These are phyloP conservation scores for Pseudodiploospora longispora DNA, from an alignment of 2,329 filamentous ascomycete genomes.

Conservation along the genomic window DNA sequence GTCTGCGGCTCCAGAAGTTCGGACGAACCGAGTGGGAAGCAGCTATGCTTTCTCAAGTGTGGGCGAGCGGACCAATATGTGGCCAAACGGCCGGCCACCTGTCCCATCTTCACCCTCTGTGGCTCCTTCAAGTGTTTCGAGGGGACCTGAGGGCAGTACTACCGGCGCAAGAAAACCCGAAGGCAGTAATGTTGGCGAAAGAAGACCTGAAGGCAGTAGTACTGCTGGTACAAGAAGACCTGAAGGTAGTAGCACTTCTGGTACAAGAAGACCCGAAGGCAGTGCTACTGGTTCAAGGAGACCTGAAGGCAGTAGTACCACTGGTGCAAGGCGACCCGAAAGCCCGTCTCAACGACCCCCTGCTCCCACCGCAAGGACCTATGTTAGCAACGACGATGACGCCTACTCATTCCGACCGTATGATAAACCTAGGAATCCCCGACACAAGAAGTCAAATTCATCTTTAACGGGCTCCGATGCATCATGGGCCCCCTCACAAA, in stretches of 20 bases:
- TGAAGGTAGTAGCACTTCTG: too few relatives aligned
- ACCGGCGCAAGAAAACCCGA: too few relatives aligned
- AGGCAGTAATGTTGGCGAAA: too few relatives aligned
- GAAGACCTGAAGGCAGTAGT: too few relatives aligned
- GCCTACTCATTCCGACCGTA: conserved; percentile 70
- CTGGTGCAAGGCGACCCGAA: conserved; percentile 3
- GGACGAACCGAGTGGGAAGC: conserved; percentile 32
- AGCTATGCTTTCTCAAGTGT: conserved; percentile 58
- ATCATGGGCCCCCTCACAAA: conserved; percentile 78
- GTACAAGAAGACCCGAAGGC: too few relatives aligned
- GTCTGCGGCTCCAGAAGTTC: conserved; percentile 14
- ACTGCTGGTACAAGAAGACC: too few relatives aligned
- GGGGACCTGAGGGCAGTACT: too few relatives aligned
- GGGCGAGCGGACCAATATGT: conserved; percentile 62
- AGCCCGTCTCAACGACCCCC: conserved; percentile 17
- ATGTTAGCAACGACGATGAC: conserved; percentile 55
- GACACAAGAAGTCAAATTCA: conserved; percentile 39
- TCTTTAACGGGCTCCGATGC: conserved; percentile 68
- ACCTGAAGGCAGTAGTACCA: too few relatives aligned
- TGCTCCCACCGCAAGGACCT: conserved; percentile 46
- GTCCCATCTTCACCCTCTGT: conserved; percentile 21
- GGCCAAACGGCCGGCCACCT: conserved; percentile 54
- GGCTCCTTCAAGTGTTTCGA: conserved; percentile 19
- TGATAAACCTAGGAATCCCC: conserved; percentile 44
- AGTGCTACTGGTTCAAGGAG: too few relatives aligned